Evolutionary conservation across 179 eudicot species (phyloP), one percentile per base, ranked within the genome.

Genomic region (Spinacia oleracea): DNA sequence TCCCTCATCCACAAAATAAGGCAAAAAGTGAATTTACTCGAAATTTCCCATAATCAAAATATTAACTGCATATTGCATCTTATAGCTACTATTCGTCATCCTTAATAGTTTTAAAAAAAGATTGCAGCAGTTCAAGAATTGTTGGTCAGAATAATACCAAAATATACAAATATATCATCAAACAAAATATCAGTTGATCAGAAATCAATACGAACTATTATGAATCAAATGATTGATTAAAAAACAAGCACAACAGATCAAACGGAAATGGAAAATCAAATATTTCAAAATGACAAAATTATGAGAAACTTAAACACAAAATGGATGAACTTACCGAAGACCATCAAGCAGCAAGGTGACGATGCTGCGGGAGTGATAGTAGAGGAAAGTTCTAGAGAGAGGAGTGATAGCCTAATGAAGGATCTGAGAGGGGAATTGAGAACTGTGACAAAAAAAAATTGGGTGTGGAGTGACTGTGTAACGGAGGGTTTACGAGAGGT

Each of bases 381-480:
- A 46, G 18, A 62, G 58, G 60, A 77, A 53, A 34, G 29, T 77
- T 77, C 66, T 53, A 35, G 79, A 77, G 20, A 77, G 65, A 48
- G 58, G 29, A 21, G 21, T 67, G 71, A 9, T 11, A 2, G 40
- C 6, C 40, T 38, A 6, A 38, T 38, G 40, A 6, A 38, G 40
- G 40, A 38, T 38, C 6, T 38, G 40, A 38, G 2, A 38, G 40
- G 6, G 6, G 6, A 38, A 38, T 38, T 38, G 40, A 38, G 40
- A 6, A 38, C 5, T 38, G 40, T 38, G 40, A 38, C 40, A 38
- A 38, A 4, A 3, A 1, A 3, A 3, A 4, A 3, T 38, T 2
- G 0, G 40, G 4, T 38, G 40, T 1, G 40, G 40, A 3, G 40
- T 38, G 40, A 35, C 40, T 35, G 2, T 35, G 40, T 35, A 6